Percentiles rank a stretch among this genome's conserved stretches.
These are phyloP conservation scores for Fusarium heterosporum DNA, from an alignment of 2,329 filamentous ascomycete species.

Conservation along the genomic window DNA sequence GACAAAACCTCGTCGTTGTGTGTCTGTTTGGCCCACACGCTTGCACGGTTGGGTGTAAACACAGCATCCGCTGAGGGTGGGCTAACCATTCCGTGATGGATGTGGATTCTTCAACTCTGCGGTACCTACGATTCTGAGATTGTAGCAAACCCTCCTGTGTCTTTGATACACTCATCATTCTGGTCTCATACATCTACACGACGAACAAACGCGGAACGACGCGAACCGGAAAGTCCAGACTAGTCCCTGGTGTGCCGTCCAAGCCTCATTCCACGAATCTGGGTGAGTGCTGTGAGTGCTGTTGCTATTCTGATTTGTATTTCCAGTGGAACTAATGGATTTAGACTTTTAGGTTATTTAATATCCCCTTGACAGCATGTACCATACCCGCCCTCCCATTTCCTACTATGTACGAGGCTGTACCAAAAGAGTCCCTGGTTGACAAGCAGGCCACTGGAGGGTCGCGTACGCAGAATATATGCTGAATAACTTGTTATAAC, in stretches of 20 bases:
- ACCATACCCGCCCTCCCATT: slow-evolving; percentile 16
- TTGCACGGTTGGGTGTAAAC: slow-evolving; percentile 28
- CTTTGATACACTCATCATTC: slow-evolving; percentile 1
- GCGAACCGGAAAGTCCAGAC: slow-evolving; percentile 30
- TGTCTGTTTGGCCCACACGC: slow-evolving; percentile 38
- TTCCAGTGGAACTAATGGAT: slow-evolving; percentile 5
- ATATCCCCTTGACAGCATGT: slow-evolving; percentile 4
- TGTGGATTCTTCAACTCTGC: slow-evolving; percentile 18
- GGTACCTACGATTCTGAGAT: slow-evolving; percentile 27
- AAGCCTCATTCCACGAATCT: slow-evolving; percentile 22
- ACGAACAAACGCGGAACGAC: slow-evolving; percentile 17
- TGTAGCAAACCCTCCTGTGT: slow-evolving; percentile 25
- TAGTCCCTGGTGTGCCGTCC: background rate
- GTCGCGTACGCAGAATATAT: slow-evolving; percentile 30
- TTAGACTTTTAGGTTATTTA: slow-evolving; percentile 41
- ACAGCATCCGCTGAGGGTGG: slow-evolving; percentile 35
- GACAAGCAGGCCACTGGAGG: slow-evolving; percentile 31
- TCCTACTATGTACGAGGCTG: slow-evolving; percentile 7
- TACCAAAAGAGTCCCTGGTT: slow-evolving; percentile 23
- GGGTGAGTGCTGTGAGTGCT: slow-evolving; percentile 11
- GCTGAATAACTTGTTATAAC: slow-evolving; percentile 29
- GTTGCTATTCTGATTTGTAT: slow-evolving; percentile 1
- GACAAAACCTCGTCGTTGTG: slow-evolving; percentile 24
- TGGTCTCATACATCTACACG: background rate
- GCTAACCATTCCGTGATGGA: slow-evolving; percentile 29